A percentile compares a stretch with the other conserved stretches of the same genome.
Conservation (phyloP, 169 alveolate genomes). For the Sarcocystis neurona region DNA sequence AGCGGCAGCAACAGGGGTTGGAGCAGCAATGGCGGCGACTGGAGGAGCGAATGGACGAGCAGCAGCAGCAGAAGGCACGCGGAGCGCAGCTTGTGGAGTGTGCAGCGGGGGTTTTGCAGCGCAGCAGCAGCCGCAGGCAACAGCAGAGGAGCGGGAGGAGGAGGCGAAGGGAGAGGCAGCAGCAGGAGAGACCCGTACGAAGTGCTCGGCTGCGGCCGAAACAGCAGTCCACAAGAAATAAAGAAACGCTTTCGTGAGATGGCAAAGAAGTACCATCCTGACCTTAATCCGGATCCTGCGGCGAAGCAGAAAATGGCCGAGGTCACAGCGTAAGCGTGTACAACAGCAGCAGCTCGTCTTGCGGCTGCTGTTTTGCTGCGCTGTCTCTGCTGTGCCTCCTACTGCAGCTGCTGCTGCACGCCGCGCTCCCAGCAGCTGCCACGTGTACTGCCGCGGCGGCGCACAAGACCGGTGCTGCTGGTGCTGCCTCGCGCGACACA, state of each 20-base stretch:
- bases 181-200: slow-evolving; percentile 40
- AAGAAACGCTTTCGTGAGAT: slow-evolving; percentile 48
- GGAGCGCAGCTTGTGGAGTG: neutral
- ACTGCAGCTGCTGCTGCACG: too few relatives aligned
- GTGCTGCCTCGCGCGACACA: too few relatives aligned
- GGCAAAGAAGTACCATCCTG: slow-evolving; percentile 63
- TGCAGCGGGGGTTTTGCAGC: neutral
- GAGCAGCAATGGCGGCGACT: neutral
- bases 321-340: slow-evolving; percentile 81
- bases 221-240: slow-evolving; percentile 23
- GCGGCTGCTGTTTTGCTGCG: too few relatives aligned
- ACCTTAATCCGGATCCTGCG: slow-evolving; percentile 64
- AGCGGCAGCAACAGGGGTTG: neutral
- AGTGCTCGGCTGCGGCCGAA: slow-evolving; percentile 37
- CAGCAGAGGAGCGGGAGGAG: slow-evolving; percentile 19
- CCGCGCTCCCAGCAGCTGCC: too few relatives aligned
- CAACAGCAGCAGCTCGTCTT: too few relatives aligned
- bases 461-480: too few relatives aligned
- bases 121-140: neutral
- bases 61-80: neutral
- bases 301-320: slow-evolving; percentile 93
- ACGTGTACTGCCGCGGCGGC: too few relatives aligned
- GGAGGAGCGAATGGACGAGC: neutral
- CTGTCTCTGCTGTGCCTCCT: too few relatives aligned
- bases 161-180: too few relatives aligned